Conservation (phyloP, 768 basidiomycete species). For the Amanita pseudoporphyria region DNA sequence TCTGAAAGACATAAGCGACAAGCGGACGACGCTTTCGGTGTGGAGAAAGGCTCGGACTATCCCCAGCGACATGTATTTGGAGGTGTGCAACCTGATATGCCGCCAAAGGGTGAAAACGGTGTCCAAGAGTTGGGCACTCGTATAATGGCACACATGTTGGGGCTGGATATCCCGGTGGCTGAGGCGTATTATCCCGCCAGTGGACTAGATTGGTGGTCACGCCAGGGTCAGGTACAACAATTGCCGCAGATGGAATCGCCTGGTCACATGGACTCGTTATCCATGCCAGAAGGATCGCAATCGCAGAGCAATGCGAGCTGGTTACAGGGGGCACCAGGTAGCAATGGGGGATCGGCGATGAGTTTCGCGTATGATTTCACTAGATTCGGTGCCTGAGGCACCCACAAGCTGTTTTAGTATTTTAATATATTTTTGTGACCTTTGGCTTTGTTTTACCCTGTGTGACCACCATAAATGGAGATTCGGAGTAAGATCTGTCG, state of each 20-base stretch:
- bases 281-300: constrained; percentile 2
- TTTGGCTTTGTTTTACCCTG: background rate
- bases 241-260: constrained; percentile 13
- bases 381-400: constrained; percentile 11
- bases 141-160: constrained; percentile 67
- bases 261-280: constrained; percentile 1
- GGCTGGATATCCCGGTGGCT: constrained; percentile 53
- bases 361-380: constrained; percentile 13
- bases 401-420: background rate
- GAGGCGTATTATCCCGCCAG: constrained; percentile 47
- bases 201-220: constrained; percentile 65
- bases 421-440: background rate
- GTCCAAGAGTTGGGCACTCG: constrained; percentile 56
- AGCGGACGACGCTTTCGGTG: constrained; percentile 56
- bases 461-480: background rate
- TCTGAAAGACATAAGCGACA: constrained; percentile 44
- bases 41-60: constrained; percentile 38
- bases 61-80: constrained; percentile 32
- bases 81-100: constrained; percentile 14
- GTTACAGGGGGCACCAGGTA: background rate
- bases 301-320: background rate
- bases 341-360: constrained; percentile 4
- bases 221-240: constrained; percentile 21
- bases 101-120: constrained; percentile 26
- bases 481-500: background rate